These are phyloP conservation scores for Wickerhamomyces chambardii DNA, from an alignment of 805 yeast species.

Conservation along the genomic window DNA sequence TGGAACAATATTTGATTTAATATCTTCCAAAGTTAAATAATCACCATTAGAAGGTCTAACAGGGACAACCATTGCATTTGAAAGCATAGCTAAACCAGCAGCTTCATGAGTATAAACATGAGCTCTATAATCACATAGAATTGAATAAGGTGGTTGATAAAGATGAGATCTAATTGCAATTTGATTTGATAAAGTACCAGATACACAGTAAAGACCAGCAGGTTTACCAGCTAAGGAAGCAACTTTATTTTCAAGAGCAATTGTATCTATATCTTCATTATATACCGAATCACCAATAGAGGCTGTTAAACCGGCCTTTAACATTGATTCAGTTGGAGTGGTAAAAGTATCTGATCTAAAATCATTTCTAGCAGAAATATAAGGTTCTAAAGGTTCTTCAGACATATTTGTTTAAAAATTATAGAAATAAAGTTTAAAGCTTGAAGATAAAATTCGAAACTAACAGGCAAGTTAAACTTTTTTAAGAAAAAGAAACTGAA, in stretches of 20 bases:
- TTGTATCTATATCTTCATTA: slow-evolving; percentile 66
- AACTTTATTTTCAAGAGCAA: slow-evolving; percentile 48
- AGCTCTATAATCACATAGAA: slow-evolving; percentile 72
- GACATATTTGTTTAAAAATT: no score
- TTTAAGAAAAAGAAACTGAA: no score
- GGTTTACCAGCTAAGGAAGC: slow-evolving; percentile 64
- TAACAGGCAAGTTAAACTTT: no score
- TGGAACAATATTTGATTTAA: slow-evolving; percentile 44
- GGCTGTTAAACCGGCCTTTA: slow-evolving; percentile 42
- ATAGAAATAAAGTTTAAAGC: no score
- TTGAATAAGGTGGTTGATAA: slow-evolving; percentile 68
- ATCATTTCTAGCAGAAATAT: slow-evolving; percentile 26
- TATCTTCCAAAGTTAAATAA: slow-evolving; percentile 68
- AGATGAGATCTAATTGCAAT: slow-evolving; percentile 65
- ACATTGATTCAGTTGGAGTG: slow-evolving; percentile 66
- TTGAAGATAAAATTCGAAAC: no score
- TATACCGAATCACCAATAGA: slow-evolving; percentile 78
- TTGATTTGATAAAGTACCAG: slow-evolving; percentile 84
- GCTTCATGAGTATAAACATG: slow-evolving; percentile 81
- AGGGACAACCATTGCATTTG: slow-evolving; percentile 84
- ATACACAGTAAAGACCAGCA: slow-evolving; percentile 70
- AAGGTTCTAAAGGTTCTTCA: not conserved
- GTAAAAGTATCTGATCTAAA: slow-evolving; percentile 77
- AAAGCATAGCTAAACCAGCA: slow-evolving; percentile 76
- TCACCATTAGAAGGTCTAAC: slow-evolving; percentile 65